phyloP scores from a whole-genome alignment of 129 eudicot genomes.

The Tagetes erecta region DNA sequence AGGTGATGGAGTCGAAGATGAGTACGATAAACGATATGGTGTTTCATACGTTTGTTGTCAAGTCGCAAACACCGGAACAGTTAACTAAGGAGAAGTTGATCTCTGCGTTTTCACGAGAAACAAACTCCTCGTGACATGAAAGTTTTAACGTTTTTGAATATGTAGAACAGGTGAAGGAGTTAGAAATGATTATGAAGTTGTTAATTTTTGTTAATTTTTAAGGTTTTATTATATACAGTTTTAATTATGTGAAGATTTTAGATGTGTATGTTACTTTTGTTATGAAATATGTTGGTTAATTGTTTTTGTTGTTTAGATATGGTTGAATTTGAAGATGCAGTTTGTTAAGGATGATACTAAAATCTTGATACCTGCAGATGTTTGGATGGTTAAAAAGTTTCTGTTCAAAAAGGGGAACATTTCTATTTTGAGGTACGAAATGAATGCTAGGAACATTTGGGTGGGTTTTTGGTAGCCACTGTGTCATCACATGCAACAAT shows the following conservation, averaged over 20 bases:
- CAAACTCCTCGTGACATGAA: constrained; percentile 35
- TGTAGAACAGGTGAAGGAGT: constrained; percentile 22
- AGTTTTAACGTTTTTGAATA: constrained; percentile 16
- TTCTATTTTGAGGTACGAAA: background rate
- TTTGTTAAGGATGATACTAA: background rate
- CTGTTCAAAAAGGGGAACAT: background rate
- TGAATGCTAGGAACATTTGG: background rate
- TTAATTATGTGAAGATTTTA: constrained; percentile 14
- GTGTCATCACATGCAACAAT: background rate
- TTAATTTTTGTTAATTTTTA: constrained; percentile 21
- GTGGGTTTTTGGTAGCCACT: background rate
- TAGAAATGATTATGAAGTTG: constrained; percentile 13
- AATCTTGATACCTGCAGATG: background rate
- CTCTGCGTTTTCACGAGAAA: constrained; percentile 54
- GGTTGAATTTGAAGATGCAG: background rate
- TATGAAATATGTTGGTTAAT: constrained; percentile 19
- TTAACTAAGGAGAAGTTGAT: constrained; percentile 69
- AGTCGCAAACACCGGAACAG: constrained; percentile 59
- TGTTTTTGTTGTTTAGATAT: background rate
- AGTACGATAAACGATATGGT: constrained; percentile 56
- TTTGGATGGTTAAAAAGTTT: background rate
- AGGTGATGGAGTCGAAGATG: constrained; percentile 61
- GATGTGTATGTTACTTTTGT: constrained; percentile 31
- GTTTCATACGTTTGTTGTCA: constrained; percentile 70
- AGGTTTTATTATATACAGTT: constrained; percentile 26